These are phyloP conservation scores for Metarhizium brunneum DNA, from an alignment of 2,329 filamentous ascomycete species.

Conservation along the genomic window DNA sequence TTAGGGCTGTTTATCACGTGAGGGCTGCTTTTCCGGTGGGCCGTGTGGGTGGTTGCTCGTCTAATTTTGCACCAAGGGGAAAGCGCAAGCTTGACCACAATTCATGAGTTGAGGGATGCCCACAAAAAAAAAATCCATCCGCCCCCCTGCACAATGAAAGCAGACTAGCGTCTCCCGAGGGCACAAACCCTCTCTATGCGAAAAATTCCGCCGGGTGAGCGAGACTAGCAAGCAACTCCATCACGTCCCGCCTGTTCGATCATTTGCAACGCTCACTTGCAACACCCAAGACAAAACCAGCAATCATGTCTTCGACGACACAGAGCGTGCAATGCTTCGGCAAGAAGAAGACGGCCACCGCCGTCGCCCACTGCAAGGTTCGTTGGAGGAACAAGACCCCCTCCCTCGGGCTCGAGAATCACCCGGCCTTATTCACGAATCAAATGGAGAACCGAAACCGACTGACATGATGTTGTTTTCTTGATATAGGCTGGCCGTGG, in stretches of 20 bases:
- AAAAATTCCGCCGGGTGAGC: slow-evolving; percentile 11
- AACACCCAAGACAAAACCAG: slow-evolving; percentile 18
- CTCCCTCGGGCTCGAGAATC: background rate
- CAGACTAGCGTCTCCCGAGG: slow-evolving; percentile 19
- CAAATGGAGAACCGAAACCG: slow-evolving; percentile 5
- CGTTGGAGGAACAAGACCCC: slow-evolving; percentile 18
- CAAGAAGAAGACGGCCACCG: slow-evolving; percentile 91
- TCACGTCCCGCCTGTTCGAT: slow-evolving; percentile 5
- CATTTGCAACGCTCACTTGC: slow-evolving; percentile 6
- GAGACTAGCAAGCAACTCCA: slow-evolving; percentile 5
- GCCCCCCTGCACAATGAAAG: slow-evolving; percentile 10
- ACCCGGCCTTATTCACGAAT: background rate
- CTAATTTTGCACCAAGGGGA: background rate
- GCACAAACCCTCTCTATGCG: slow-evolving; percentile 23
- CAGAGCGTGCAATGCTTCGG: slow-evolving; percentile 96
- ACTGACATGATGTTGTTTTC: slow-evolving; percentile 17
- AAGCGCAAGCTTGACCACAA: too few relatives aligned
- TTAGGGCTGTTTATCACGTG: slow-evolving; percentile 26
- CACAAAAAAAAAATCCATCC: background rate
- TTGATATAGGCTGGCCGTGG: slow-evolving; percentile 43
- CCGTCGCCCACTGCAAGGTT: slow-evolving; percentile 91
- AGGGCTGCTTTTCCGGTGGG: background rate
- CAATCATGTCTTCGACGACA: slow-evolving; percentile 65
- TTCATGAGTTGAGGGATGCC: background rate
- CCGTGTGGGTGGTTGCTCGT: background rate